These are phyloP conservation scores for Backusella luteola DNA, from an alignment of 192 early-diverging fungal genomes.

Conservation along the genomic window DNA sequence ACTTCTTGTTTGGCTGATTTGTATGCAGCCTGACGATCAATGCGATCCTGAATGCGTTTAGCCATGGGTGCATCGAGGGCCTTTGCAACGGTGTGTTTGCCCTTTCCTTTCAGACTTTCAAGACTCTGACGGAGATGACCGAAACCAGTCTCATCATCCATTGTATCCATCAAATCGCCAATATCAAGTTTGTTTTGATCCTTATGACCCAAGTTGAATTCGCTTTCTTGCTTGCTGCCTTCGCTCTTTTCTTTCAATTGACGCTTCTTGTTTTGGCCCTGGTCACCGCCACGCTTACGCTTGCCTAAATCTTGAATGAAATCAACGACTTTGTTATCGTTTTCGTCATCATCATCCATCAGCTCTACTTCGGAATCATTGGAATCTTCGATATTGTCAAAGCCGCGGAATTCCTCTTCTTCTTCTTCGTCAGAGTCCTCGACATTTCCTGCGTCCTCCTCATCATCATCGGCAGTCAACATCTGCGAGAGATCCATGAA, in stretches of 20 bases:
- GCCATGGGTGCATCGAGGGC: conserved; percentile 77
- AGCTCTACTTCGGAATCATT: conserved; percentile 47
- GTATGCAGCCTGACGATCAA: conserved; percentile 86
- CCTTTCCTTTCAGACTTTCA: conserved; percentile 53
- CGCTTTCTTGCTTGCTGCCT: conserved; percentile 67
- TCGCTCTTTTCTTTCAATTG: conserved; percentile 61
- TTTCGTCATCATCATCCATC: conserved; percentile 40
- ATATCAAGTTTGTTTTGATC: conserved; percentile 68
- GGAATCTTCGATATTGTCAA: conserved; percentile 43
- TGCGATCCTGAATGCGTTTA: conserved; percentile 77
- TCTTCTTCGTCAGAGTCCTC: conserved; percentile 41
- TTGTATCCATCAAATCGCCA: conserved; percentile 66
- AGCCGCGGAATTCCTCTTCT: conserved; percentile 22
- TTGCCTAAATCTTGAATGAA: conserved; percentile 70
- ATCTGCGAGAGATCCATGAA: conserved; percentile 7
- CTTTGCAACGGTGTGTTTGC: conserved; percentile 30
- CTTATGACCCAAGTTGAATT: conserved; percentile 60
- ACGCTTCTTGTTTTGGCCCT: conserved; percentile 45
- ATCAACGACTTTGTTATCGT: conserved; percentile 48
- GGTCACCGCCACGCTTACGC: conserved; percentile 40
- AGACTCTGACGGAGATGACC: conserved; percentile 65
- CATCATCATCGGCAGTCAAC: conserved; percentile 28
- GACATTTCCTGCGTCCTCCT: conserved; percentile 25
- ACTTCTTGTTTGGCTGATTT: conserved; percentile 79
- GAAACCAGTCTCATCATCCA: conserved; percentile 66